Evolutionary conservation across 208 protist genomes (phyloP).

Genomic region (Leishmania guyanensis): DNA sequence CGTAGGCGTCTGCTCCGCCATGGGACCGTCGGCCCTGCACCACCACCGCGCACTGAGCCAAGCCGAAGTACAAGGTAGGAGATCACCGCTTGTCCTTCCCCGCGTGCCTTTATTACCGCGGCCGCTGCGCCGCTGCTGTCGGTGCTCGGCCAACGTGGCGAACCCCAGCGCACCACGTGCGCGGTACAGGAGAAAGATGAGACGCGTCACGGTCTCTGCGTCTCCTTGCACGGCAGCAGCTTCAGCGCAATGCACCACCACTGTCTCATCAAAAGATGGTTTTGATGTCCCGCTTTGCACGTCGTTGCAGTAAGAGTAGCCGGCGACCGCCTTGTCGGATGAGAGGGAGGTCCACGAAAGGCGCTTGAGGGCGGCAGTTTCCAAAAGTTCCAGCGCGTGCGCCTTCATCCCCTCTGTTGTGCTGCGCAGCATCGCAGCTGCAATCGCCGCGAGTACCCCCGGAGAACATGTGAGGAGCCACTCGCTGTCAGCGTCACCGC

Average conservation of each 20-base stretch:
- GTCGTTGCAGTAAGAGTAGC: background rate
- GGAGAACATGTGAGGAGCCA: conserved; percentile 34
- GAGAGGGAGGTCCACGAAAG: conserved; percentile 13
- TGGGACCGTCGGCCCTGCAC: background rate
- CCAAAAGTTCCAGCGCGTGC: conserved; percentile 41
- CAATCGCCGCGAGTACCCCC: conserved; percentile 34
- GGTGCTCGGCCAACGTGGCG: conserved; percentile 28
- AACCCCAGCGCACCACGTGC: conserved; percentile 39
- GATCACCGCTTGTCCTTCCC: conserved; percentile 2
- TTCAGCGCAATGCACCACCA: conserved; percentile 64
- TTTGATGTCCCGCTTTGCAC: background rate
- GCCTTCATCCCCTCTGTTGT: conserved; percentile 13
- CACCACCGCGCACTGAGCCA: conserved; percentile 10
- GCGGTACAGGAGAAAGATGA: conserved; percentile 74
- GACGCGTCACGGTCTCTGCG: conserved; percentile 58
- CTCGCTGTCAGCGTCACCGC: conserved; percentile 18
- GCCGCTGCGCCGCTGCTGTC: conserved; percentile 14
- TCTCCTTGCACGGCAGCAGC: conserved; percentile 55
- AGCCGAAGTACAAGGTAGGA: conserved; percentile 3
- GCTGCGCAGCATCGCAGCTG: conserved; percentile 43
- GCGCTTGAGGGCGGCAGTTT: conserved; percentile 40
- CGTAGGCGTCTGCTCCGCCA: background rate
- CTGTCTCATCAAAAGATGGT: conserved; percentile 43
- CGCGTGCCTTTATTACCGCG: background rate
- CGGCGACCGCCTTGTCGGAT: background rate